Base-by-base conservation (phyloP, 163 green algal species). In the Scenedesmus sp. region DNA sequence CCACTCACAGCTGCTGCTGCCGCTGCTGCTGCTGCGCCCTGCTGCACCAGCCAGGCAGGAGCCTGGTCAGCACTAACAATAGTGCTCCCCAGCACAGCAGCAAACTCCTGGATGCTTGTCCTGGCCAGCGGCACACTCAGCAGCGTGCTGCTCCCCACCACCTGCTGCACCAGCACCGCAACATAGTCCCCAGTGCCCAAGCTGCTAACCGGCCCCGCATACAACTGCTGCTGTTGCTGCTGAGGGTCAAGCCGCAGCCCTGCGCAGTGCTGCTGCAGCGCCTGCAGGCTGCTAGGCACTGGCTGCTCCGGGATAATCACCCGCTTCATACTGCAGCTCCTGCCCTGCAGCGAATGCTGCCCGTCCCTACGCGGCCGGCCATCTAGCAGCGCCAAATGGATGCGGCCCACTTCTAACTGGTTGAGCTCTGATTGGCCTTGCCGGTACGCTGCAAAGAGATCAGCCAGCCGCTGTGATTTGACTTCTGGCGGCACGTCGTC, bases 381-480 rank as follows among this genome's bases (percentile, higher is more conserved):
- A 88, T 98, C 96, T 4, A 98, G 91, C 62, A 99, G 62, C 56
- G 96, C 97, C 60, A 98, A 70, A 84, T 98, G 96, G 1, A 85
- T 12, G 26, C 91, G 81, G 23, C 96, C 97, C 13, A 97, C 86
- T 85, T 98, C 96, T 2, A 73, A 46, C 13, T 77, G 26, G 70
- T 91, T 93, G 9, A 90, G 83, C 2, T 57, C 77, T 8, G 92
- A 57, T 82, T 97, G 90, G 10, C 86, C 92, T 2, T 67, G 57
- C 88, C 96, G 93, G 92, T 96, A 98, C 2, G 84, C 90, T 26
- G 54, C 57, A 46, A 90, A 90, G 0, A 97, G 66, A 81, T 99
- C 97, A 3, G 86, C 66, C 86, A 99, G 95, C 57, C 97, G 93
- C 56, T 92, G 84, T 16, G 88, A 56, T 93, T 99, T 99, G 26